Base-by-base conservation (phyloP, 192 early-diverging fungal species). In the Coemansia sp. region DNA sequence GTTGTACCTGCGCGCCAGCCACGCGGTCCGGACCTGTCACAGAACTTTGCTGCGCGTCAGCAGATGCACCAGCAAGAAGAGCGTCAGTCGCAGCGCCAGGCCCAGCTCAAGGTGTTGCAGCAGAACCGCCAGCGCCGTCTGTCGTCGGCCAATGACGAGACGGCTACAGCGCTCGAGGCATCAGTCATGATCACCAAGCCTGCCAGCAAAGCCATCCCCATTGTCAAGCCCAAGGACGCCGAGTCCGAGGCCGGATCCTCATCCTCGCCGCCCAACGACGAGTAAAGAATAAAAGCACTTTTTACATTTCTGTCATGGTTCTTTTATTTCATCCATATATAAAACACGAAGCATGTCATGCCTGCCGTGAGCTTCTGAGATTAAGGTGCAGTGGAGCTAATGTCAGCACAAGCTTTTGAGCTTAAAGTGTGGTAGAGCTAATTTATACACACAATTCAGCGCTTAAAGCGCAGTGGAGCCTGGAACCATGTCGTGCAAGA, bases 1-100 rank as follows among this genome's bases (percentile, higher is more conserved):
- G 86, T 92, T 37, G 88, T 88, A 59, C 90, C 90, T 3, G 70
- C 84, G 23, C 86, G 90, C 53, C 90, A 92, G 65, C 90, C 90
- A 39, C 81, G 84, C 27, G 90, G 90, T 23, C 90, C 90, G 4
- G 89, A 89, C 19, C 82, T 87, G 58, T 74, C 82, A 51, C 86
- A 88, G 64, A 86, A 89, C 76, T 92, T 92, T 84, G 81, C 83
- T n/a, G 80, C 80, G 49, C 87, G 90, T 49, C 67, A 76, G 62
- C 76, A 80, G 63, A 73, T 74, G 68, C 70, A 73, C 25, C 70
- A 70, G 63, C 72, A 72, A 58, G 77, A 80, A 17, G 72, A 80
- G 72, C 77, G 77, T 12, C 77, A 80, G 64, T 50, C 62, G 8
- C 77, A 80, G 65, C 69, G 79, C 48, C 79, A 81, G 64, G 58